Conservation (phyloP, 345 rosid species). For the Eucalyptus coolabah region DNA sequence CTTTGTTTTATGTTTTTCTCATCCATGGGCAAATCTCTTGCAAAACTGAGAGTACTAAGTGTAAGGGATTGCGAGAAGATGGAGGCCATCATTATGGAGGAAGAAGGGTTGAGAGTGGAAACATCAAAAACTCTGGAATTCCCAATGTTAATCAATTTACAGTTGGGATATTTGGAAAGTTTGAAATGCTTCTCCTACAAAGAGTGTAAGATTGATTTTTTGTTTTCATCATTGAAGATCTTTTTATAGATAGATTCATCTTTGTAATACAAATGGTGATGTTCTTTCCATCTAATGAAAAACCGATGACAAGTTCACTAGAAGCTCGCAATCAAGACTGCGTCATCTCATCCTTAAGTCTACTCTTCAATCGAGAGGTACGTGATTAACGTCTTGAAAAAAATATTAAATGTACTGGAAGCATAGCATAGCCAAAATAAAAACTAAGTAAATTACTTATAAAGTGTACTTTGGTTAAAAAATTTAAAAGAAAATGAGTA, state of each 20-base stretch:
- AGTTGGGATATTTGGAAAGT: not conserved
- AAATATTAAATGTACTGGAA: not conserved
- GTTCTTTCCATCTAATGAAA: not conserved
- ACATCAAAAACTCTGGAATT: not conserved
- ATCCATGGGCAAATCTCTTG: not conserved
- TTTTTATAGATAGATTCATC: not conserved
- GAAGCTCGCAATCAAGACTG: accelerated
- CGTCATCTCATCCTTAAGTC: accelerated
- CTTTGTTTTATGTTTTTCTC: not conserved
- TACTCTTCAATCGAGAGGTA: not conserved
- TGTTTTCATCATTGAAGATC: not conserved
- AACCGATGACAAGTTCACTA: not conserved
- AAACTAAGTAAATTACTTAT: not conserved
- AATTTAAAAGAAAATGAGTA: not conserved
- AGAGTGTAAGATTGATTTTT: not conserved
- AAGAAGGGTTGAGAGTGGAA: not conserved
- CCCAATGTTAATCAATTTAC: not conserved
- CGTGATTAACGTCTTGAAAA: not conserved
- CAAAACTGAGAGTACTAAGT: not conserved
- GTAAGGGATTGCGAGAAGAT: not conserved
- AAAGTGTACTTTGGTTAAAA: not conserved
- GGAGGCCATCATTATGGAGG: not conserved
- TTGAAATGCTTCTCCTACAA: not conserved
- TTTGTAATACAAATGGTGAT: accelerated
- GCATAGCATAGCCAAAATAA: not conserved